Evolutionary conservation across 2,329 filamentous ascomycete genomes (phyloP), one percentile per base, ranked within the genome.

Genomic region (Colletotrichum sp.): DNA sequence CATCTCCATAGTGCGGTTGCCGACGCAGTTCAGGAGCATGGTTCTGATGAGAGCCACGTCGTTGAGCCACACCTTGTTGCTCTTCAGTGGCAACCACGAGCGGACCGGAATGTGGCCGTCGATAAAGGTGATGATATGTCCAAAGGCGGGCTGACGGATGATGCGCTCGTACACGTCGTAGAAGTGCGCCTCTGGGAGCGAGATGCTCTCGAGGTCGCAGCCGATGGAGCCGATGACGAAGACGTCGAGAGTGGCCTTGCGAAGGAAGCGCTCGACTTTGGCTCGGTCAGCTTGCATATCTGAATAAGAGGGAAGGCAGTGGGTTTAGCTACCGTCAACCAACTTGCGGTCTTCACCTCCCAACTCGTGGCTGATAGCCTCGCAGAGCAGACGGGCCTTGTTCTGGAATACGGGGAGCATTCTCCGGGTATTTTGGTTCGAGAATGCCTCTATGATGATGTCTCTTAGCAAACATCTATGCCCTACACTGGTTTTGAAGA

Each of bases 41-140:
- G 77, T 72, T n/a, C 82, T 80, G 13, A 88, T 80, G 63, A 82
- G 80, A 3, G 75, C 66, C 21, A 82, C 83, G 3, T 84, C 84
- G 3, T 69, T 69, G n/a, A 86, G 75, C 75, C 87, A 88, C 5
- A 73, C 78, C 7, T 78, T 80, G 72, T 88, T 89, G 2, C 84
- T 84, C 59, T 84, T 71, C 1, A 88, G 49, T 0, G 86, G 87
- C 5, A 87, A 77, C 79, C 85, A 83, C 1, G 77, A 74, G 15
- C 84, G 81, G 7, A 85, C 78, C 3, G 82, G 82, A 8, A 84
- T 16, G 39, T 81, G 81, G 18, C 79, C 79, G 63, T 86, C 83
- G 16, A 85, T 74, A 24, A 83, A 80, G 44, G 78, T 79, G 16
- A 86, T 80, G 5, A 85, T 34, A 15, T 81, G 79, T 1, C 82